Evolutionary conservation across 192 early-diverging fungal species (phyloP).

Genomic region (Linnemannia elongata): DNA sequence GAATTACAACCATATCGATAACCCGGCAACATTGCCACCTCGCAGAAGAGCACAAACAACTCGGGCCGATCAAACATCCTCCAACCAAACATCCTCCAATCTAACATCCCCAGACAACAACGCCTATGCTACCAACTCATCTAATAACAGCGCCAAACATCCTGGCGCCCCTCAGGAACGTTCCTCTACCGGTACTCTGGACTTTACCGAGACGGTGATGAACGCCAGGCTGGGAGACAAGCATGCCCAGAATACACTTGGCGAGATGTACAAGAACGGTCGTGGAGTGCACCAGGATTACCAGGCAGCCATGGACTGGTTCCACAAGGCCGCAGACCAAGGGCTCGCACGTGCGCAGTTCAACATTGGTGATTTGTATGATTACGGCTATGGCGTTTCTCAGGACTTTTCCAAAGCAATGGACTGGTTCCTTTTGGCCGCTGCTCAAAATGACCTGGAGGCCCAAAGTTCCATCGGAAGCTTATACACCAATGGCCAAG

Average conservation of each 20-base stretch:
- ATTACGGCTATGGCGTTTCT: neutral
- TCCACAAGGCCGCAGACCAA: neutral
- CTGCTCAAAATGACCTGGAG: neutral
- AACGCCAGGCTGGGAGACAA: too few relatives aligned
- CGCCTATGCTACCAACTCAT: too few relatives aligned
- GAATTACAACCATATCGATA: neutral
- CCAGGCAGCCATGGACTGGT: neutral
- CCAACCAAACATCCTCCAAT: too few relatives aligned
- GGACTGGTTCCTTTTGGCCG: neutral
- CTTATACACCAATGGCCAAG: neutral
- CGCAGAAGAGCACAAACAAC: neutral
- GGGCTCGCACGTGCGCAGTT: neutral
- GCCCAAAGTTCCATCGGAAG: neutral
- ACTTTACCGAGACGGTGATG: too few relatives aligned
- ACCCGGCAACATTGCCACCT: neutral
- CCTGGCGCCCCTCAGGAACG: too few relatives aligned
- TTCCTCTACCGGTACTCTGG: too few relatives aligned
- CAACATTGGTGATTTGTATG: neutral
- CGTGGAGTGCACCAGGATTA: neutral
- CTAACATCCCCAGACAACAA: too few relatives aligned
- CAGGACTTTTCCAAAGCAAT: neutral
- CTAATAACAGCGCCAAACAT: too few relatives aligned
- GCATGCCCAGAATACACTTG: too few relatives aligned
- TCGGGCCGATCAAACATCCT: neutral
- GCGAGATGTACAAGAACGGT: neutral